Evolutionary conservation across 2,329 filamentous ascomycete species (phyloP), one percentile per base, ranked within the genome.

Genomic region (Aspergillus chevalieri): DNA sequence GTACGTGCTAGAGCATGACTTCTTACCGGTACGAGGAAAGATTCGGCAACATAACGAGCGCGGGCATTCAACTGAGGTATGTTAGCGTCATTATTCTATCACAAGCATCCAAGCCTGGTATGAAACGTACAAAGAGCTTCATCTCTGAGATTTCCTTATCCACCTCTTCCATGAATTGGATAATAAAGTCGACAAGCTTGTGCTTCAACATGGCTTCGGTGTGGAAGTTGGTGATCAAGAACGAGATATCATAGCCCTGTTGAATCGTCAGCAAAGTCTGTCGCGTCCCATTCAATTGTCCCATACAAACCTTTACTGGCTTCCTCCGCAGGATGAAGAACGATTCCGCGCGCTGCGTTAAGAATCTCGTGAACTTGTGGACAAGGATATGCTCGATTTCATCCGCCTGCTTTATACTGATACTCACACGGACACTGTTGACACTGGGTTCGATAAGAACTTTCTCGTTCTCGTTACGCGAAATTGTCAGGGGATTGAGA

Each of bases 81-180:
- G 49, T 64, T 74, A 59, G 49, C 41, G 53, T 33, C 36, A 15
- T 12, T 26, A 15, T 34, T 28, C 8, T 3, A 46, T 38, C 10
- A 36, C 10, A 30, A 12, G 4, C 26, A 12, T 12, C 24, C 2
- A 10, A 12, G 26, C 26, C 26, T 30, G 10, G 9, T 30, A 5
- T 12, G 8, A 14, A 10, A 39, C 89, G 60, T 81, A 96, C 92
- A 73, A 98, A 98, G 64, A 98, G 86, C 81, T 98, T 98, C 93
- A 98, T 97, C 75, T 98, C 94, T 3, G 93, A 97, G 52, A 98
- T 98, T 73, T 98, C 93, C 79, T 98, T 98, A 72, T 98, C 94
- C 4, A 98, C 94, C 70, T 98, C 93, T 72, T 98, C 92, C 92
- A 98, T 97, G 66, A 98, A 98, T 66, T 97, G 86, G 58, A 98